phyloP scores from a whole-genome alignment of 2,329 filamentous ascomycete species.

The Tolypocladium cylindrosporum region DNA sequence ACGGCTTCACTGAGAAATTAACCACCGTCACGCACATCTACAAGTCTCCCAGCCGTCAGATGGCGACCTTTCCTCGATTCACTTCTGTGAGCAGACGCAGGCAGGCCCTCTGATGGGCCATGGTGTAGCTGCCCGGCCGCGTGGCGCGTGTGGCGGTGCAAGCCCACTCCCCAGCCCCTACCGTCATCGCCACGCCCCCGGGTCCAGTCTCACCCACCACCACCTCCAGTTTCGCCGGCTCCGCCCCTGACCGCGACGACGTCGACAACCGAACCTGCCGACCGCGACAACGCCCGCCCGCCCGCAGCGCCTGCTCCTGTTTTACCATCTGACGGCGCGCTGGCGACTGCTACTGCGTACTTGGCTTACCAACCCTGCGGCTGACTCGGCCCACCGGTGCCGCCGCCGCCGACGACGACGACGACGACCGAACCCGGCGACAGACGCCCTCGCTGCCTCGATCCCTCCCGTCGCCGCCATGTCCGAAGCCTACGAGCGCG shows the following conservation, averaged over 20 bases:
- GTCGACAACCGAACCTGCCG: not conserved
- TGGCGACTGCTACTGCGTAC: not conserved
- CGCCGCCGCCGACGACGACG: slow-evolving; percentile 1
- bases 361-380: not conserved
- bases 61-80: not conserved
- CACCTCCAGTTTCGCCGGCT: not conserved
- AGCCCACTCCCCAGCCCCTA: not conserved
- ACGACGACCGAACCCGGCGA: not conserved
- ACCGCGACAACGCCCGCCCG: not conserved
- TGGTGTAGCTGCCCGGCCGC: slow-evolving; percentile 5
- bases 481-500: slow-evolving; percentile 70
- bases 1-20: not conserved
- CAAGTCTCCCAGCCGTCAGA: not conserved
- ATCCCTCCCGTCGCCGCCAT: slow-evolving; percentile 27
- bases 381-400: not conserved
- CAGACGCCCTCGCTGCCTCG: not conserved
- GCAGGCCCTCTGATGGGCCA: not conserved
- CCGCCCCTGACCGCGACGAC: not conserved
- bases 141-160: slow-evolving; percentile 14
- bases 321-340: not conserved
- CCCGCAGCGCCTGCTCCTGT: not conserved
- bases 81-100: not conserved
- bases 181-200: not conserved
- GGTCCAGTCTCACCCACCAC: not conserved
- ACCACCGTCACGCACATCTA: not conserved